A percentile compares a stretch with the other conserved stretches of the same genome.
Evolutionary conservation across 805 yeast species (phyloP).

Genomic region (Kodamaea sagamina): DNA sequence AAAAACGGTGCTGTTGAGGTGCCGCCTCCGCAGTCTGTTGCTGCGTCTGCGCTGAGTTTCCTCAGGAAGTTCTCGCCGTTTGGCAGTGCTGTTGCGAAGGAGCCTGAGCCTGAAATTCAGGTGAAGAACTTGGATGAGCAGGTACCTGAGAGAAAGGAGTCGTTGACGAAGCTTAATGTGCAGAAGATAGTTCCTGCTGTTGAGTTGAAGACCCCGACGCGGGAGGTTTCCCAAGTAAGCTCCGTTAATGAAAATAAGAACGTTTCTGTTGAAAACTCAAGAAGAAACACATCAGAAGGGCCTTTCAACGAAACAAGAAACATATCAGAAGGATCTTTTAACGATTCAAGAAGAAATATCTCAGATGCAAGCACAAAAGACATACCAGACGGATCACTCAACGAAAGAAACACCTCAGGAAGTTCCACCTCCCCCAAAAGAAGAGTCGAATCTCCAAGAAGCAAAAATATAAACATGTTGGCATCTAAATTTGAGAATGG

Average conservation of each 20-base stretch:
- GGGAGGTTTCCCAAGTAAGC: too few relatives aligned
- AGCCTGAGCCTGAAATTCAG: slow-evolving; percentile 6
- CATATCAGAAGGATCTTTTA: too few relatives aligned
- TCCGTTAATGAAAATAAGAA: too few relatives aligned
- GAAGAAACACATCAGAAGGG: background rate
- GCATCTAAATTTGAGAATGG: slow-evolving; percentile 27
- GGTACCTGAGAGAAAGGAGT: slow-evolving; percentile 10
- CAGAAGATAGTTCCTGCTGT: slow-evolving; percentile 1
- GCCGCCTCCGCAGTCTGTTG: slow-evolving; percentile 8
- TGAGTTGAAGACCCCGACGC: background rate
- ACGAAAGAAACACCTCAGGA: too few relatives aligned
- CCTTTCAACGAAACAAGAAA: too few relatives aligned
- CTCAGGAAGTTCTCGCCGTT: slow-evolving; percentile 19
- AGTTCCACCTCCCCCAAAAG: background rate
- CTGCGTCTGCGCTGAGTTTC: slow-evolving; percentile 14
- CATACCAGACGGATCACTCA: too few relatives aligned
- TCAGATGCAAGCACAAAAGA: too few relatives aligned
- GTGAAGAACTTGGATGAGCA: background rate
- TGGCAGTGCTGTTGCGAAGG: slow-evolving; percentile 10
- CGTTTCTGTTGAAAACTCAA: too few relatives aligned
- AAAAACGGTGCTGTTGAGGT: background rate
- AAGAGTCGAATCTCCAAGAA: slow-evolving; percentile 16
- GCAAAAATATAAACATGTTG: slow-evolving; percentile 21
- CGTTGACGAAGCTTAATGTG: slow-evolving; percentile 6
- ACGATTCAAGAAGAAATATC: background rate